These are phyloP conservation scores for Phialophora tarda DNA, from an alignment of 2,329 filamentous ascomycete species.

Conservation along the genomic window DNA sequence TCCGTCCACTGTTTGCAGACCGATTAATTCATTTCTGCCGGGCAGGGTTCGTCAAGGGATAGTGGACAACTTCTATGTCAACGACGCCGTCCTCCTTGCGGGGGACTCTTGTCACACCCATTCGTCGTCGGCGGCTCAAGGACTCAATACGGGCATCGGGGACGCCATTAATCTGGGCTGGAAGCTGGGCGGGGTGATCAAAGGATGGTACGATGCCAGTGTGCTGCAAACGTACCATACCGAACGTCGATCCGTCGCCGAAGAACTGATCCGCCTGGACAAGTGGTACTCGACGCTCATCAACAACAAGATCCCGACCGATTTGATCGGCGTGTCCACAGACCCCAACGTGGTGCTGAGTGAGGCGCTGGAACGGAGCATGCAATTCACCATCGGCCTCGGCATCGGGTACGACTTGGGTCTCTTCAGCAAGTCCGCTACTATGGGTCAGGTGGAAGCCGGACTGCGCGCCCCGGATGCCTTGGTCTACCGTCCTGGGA, in stretches of 20 bases:
- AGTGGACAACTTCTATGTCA: constrained; percentile 4
- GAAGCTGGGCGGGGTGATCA: constrained; percentile 10
- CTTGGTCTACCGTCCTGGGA: constrained; percentile 2
- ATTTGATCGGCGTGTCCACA: no score
- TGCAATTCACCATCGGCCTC: no score
- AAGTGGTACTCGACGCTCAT: constrained; percentile 8
- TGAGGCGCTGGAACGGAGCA: no score
- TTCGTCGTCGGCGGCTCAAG: constrained; percentile 1
- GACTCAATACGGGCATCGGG: constrained; percentile 11
- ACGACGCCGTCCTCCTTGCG: constrained; percentile 4
- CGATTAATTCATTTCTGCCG: no score
- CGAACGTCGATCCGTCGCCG: constrained; percentile 9
- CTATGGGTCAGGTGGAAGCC: no score
- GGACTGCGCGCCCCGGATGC: constrained; percentile 6
- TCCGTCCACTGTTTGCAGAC: no score
- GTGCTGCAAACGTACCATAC: constrained; percentile 1
- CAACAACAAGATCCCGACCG: neutral
- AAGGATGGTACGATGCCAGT: constrained; percentile 5
- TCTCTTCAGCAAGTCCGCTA: no score
- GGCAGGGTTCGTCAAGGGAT: constrained; percentile 4
- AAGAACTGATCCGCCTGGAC: constrained; percentile 6
- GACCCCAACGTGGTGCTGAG: no score
- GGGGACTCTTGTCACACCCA: constrained; percentile 14
- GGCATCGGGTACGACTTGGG: no score
- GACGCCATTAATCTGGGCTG: constrained; percentile 7